Evolutionary conservation across 495 filamentous ascomycete genomes (phyloP).

Genomic region (Xylaria venustula): DNA sequence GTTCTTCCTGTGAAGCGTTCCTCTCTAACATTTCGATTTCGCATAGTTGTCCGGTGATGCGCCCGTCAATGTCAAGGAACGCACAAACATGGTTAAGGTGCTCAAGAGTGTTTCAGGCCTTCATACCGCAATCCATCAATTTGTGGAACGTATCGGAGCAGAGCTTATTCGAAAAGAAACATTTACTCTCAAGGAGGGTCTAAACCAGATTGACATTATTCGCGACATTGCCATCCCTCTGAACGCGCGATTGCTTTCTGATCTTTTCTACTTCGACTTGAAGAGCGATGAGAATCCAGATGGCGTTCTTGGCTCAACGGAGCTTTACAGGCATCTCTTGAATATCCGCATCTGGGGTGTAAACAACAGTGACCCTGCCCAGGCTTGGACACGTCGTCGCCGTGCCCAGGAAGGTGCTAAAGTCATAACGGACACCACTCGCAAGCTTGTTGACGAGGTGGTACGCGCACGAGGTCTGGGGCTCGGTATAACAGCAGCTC

Average conservation of each 20-base stretch:
- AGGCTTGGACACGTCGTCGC: constrained; percentile 61
- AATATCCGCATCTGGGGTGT: constrained; percentile 63
- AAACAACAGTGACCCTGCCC: constrained; percentile 63
- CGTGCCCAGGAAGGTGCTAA: constrained; percentile 40
- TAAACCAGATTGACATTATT: constrained; percentile 69
- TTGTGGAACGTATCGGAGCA: constrained; percentile 59
- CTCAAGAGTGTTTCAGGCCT: constrained; percentile 54
- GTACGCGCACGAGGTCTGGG: constrained; percentile 12
- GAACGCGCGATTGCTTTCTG: constrained; percentile 33
- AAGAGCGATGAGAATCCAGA: constrained; percentile 59
- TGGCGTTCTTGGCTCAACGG: constrained; percentile 55
- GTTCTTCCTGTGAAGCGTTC: neutral
- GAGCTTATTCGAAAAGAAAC: constrained; percentile 61
- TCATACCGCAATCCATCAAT: constrained; percentile 50
- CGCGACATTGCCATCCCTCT: constrained; percentile 62
- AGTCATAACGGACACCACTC: constrained; percentile 23
- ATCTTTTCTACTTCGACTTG: constrained; percentile 62
- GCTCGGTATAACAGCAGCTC: constrained; percentile 11
- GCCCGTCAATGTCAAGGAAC: constrained; percentile 36
- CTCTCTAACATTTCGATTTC: neutral
- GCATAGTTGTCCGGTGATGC: constrained; percentile 49
- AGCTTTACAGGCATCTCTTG: constrained; percentile 60
- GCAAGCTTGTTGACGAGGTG: constrained; percentile 30
- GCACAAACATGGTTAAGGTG: constrained; percentile 54
- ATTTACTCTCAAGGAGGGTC: constrained; percentile 47